These are phyloP conservation scores for Teunomyces kruisii DNA, from an alignment of 805 yeast species.

Conservation along the genomic window DNA sequence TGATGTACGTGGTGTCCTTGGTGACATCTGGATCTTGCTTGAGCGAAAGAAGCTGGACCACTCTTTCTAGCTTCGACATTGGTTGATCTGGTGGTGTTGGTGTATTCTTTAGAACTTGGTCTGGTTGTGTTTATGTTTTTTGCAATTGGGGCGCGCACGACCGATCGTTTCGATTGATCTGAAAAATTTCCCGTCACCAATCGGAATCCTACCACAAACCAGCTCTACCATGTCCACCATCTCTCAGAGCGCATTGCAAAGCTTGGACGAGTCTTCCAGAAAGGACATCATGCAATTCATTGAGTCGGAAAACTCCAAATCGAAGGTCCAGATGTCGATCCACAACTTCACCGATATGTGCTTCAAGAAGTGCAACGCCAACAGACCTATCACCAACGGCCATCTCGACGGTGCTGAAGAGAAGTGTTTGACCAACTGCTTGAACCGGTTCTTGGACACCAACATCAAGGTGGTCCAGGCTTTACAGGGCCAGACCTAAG, in stretches of 20 bases:
- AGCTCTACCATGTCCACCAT: slow-evolving; percentile 30
- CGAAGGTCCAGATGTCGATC: slow-evolving; percentile 82
- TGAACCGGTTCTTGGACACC: slow-evolving; percentile 83
- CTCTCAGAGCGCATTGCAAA: slow-evolving; percentile 35
- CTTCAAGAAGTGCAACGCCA: slow-evolving; percentile 77
- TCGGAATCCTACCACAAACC: neutral
- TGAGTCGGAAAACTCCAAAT: slow-evolving; percentile 80
- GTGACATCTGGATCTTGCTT: neutral
- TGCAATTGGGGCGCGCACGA: neutral
- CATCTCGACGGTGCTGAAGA: slow-evolving; percentile 61
- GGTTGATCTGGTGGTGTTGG: too few species aligned
- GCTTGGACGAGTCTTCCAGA: slow-evolving; percentile 64
- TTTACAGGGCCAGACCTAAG: slow-evolving; percentile 26
- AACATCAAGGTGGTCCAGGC: slow-evolving; percentile 78
- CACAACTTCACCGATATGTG: slow-evolving; percentile 89
- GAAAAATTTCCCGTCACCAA: neutral
- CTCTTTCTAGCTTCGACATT: slow-evolving; percentile 6
- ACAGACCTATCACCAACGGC: slow-evolving; percentile 43
- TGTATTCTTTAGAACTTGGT: too few species aligned
- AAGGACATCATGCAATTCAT: slow-evolving; percentile 73
- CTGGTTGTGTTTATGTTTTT: neutral
- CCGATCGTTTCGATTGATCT: neutral
- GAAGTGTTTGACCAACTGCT: slow-evolving; percentile 74
- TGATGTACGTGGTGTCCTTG: slow-evolving; percentile 1
- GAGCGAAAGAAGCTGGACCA: neutral